Percentiles rank a stretch among this genome's conserved stretches.
Evolutionary conservation across 345 rosid genomes (phyloP).

Genomic region (Populus tremula): DNA sequence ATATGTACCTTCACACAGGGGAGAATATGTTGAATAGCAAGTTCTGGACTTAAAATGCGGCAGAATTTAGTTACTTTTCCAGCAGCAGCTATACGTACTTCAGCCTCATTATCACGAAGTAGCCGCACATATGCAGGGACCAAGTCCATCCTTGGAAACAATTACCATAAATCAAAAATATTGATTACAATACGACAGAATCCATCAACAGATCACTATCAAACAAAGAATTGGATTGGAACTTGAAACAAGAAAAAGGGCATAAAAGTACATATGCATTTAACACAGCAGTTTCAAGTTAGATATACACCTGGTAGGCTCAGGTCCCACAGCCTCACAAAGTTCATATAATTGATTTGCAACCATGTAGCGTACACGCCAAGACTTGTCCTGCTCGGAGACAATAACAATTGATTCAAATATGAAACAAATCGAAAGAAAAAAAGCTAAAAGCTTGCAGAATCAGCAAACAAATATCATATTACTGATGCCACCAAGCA

Average conservation of each 20-base stretch:
- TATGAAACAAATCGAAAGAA: background rate
- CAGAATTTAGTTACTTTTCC: slow-evolving; percentile 95
- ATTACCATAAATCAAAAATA: background rate
- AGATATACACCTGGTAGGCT: slow-evolving; percentile 67
- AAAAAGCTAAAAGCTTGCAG: background rate
- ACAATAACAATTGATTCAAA: background rate
- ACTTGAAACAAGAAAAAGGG: background rate
- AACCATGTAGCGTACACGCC: slow-evolving; percentile 98
- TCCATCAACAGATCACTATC: background rate
- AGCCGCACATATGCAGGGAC: slow-evolving; percentile 92
- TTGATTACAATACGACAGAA: background rate
- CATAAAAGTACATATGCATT: background rate
- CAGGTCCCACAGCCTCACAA: slow-evolving; percentile 95
- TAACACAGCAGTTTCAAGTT: slow-evolving; percentile 1
- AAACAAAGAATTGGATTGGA: background rate
- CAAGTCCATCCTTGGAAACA: slow-evolving; percentile 56
- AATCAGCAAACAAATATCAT: background rate
- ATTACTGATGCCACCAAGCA: background rate
- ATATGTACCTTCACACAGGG: slow-evolving; percentile 81
- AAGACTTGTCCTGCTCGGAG: slow-evolving; percentile 71
- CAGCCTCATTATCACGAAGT: slow-evolving; percentile 97
- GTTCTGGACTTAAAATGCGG: slow-evolving; percentile 83
- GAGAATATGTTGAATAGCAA: slow-evolving; percentile 75
- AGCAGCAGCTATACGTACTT: slow-evolving; percentile 98
- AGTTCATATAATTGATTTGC: slow-evolving; percentile 96